A percentile compares a stretch with the other conserved stretches of the same genome.
These are phyloP conservation scores for Mycotypha africana DNA, from an alignment of 371 early-diverging fungal species.

Conservation along the genomic window DNA sequence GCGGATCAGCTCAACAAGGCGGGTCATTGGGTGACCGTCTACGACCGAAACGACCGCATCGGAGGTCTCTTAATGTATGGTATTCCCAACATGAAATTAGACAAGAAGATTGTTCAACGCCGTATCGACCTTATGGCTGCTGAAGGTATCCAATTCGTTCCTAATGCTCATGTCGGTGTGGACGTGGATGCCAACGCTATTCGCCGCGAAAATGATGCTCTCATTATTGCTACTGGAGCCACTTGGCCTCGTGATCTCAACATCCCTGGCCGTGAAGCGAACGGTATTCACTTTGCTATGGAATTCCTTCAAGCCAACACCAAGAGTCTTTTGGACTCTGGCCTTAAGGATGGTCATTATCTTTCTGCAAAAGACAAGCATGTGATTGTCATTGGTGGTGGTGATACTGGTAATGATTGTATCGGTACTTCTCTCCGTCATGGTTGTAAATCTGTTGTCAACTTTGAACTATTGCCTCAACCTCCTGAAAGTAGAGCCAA, in stretches of 20 bases:
- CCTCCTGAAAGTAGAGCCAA: constrained; percentile 76
- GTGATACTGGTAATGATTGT: constrained; percentile 97
- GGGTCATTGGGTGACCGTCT: constrained; percentile 91
- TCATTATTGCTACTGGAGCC: constrained; percentile 91
- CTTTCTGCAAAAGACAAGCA: constrained; percentile 87
- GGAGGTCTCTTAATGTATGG: constrained; percentile 98
- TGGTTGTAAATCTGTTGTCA: constrained; percentile 84
- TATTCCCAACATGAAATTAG: constrained; percentile 99
- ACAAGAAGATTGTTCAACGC: constrained; percentile 90
- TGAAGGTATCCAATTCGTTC: constrained; percentile 87
- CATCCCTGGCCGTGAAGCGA: constrained; percentile 79
- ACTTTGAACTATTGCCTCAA: constrained; percentile 94
- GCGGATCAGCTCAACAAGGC: constrained; percentile 97
- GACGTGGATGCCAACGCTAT: constrained; percentile 67
- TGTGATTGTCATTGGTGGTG: constrained; percentile 97
- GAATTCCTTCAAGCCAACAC: constrained; percentile 92
- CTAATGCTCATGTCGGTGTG: constrained; percentile 84
- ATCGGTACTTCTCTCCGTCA: constrained; percentile 93
- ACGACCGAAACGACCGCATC: constrained; percentile 92
- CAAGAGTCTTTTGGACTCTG: constrained; percentile 76
- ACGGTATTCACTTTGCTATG: constrained; percentile 97
- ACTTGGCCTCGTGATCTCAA: constrained; percentile 95
- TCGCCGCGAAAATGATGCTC: constrained; percentile 66
- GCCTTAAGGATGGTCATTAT: constrained; percentile 67
- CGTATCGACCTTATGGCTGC: constrained; percentile 88